Evolutionary conservation across 257 asterid species (phyloP), one percentile per base, ranked within the genome.

Genomic region (Plantago elongata): DNA sequence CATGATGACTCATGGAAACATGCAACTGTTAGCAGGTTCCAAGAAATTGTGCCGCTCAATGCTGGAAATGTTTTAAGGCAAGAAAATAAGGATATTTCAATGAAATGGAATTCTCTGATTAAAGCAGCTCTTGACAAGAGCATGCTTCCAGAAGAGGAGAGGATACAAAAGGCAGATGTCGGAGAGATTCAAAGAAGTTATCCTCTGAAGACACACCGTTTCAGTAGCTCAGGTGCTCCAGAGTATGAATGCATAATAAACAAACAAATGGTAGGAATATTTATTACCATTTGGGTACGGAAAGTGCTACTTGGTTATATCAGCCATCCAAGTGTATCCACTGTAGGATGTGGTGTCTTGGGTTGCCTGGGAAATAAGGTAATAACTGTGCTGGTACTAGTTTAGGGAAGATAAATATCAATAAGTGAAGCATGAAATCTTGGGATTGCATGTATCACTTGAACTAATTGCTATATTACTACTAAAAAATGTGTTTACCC

Each of bases 351-450:
- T 73, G 92, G 92, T 2, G 51, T 84, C 65, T 71, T 84, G 84
- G 84, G 92, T 7, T 81, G 88, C 62, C 77, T 84, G 46, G 88
- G 92, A 27, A 84, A 84, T 45, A 84, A 84, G 86, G 92, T 84
- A 68, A 70, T 59, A 57, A 38, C 62, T 30, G 34, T 1, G 0
- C 18, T 5, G 10, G 11, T 34, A 13, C 37, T 34, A 34, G 40
- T 1, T 34, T 34, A 1, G 4, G 8, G 8, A 7, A 34, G 4
- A 34, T 34, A 34, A 34, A 34, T 34, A 34, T 34, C 40, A 34
- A 34, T 3, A 34, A 34, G 8, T 34, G 40, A 34, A 34, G 8
- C 5, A 34, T 4, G 40, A 34, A 34, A 34, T 34, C 40, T 34
- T 6, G 8, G 7, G 40, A 34, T 34, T 34, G 40, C 40, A 34